phyloP scores from a whole-genome alignment of 164 flowering plant species.

The Cinnamomum chago region DNA sequence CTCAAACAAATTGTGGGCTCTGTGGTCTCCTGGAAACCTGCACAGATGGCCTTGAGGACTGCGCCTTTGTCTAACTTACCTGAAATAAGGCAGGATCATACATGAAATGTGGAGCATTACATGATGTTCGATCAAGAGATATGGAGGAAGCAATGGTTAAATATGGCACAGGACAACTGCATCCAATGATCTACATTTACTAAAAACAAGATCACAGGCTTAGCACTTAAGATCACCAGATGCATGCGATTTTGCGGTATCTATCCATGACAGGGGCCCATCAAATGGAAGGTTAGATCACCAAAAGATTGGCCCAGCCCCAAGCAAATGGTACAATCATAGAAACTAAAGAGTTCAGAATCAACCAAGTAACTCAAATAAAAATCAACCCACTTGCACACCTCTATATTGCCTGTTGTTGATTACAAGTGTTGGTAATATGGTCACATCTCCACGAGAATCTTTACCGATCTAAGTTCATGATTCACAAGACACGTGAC shows the following conservation, averaged over 20 bases:
- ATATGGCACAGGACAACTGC: not conserved
- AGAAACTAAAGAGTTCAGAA: not conserved
- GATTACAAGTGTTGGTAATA: conserved; percentile 91
- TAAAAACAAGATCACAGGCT: not conserved
- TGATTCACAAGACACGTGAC: not conserved
- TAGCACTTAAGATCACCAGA: not conserved
- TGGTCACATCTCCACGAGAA: conserved; percentile 92
- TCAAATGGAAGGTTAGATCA: not conserved
- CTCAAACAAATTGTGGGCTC: conserved; percentile 85
- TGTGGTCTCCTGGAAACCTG: conserved; percentile 91
- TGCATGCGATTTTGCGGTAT: not conserved
- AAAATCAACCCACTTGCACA: conserved; percentile 12
- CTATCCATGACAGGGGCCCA: not conserved
- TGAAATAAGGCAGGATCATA: conserved; percentile 24
- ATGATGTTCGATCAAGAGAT: not conserved
- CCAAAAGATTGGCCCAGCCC: not conserved
- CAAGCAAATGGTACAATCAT: not conserved
- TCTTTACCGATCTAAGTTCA: conserved; percentile 74
- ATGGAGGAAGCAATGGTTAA: not conserved
- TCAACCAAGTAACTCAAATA: not conserved
- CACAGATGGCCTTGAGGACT: conserved; percentile 90
- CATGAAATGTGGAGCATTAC: not conserved
- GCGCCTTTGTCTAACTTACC: conserved; percentile 90
- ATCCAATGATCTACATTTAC: not conserved
- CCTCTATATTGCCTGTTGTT: conserved; percentile 94